Evolutionary conservation across 345 rosid species (phyloP).

Genomic region (Excoecaria agallocha): DNA sequence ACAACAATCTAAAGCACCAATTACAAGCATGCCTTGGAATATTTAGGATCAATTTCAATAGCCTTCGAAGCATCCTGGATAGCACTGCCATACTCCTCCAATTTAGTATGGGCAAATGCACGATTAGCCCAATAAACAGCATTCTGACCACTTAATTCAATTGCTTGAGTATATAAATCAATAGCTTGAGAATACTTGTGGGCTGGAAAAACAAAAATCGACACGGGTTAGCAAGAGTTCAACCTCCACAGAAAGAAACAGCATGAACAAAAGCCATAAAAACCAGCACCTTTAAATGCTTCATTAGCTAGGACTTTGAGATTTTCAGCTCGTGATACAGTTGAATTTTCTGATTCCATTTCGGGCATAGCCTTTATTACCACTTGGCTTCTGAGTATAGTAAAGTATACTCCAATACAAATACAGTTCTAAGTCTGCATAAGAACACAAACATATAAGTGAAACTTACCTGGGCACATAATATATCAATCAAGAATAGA

Average conservation of each 20-base stretch:
- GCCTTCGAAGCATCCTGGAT: constrained; percentile 93
- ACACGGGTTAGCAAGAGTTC: not conserved
- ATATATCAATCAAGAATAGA: not conserved
- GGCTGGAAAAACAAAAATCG: constrained; percentile 39
- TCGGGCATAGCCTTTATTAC: constrained; percentile 21
- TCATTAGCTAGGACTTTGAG: constrained; percentile 53
- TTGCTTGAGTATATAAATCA: constrained; percentile 79
- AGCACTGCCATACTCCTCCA: constrained; percentile 98
- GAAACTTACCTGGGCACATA: not conserved
- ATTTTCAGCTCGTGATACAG: constrained; percentile 46
- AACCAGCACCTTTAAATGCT: constrained; percentile 46
- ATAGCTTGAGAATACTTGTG: constrained; percentile 75
- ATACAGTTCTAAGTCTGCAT: not conserved
- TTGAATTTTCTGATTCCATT: constrained; percentile 43
- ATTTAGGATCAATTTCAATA: constrained; percentile 76
- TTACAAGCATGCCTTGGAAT: constrained; percentile 53
- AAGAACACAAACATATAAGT: not conserved
- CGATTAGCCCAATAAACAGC: constrained; percentile 99
- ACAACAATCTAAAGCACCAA: not conserved
- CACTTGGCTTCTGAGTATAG: not conserved
- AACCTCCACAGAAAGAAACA: not conserved
- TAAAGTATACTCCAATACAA: not conserved
- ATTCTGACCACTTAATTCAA: constrained; percentile 55
- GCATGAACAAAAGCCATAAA: not conserved
- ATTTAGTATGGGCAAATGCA: constrained; percentile 83